A percentile compares a stretch with the other conserved stretches of the same genome.
Conservation (phyloP, 73 alveolate species). For the Paramecium primaurelia region DNA sequence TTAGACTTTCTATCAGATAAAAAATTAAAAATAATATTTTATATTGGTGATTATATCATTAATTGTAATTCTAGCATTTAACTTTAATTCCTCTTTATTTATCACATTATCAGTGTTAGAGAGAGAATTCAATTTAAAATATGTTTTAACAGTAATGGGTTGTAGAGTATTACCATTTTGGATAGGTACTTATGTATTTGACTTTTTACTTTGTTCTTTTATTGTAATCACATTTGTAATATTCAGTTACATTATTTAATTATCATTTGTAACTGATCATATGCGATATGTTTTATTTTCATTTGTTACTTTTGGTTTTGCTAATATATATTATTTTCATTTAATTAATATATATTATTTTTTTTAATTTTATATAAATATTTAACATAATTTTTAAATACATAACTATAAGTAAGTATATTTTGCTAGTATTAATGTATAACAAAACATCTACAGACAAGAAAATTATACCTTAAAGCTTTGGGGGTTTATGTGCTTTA, state of each 20-base stretch:
- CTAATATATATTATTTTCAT: no score
- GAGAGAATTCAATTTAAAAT: slow-evolving; percentile 46
- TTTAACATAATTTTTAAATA: no score
- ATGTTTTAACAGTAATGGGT: slow-evolving; percentile 51
- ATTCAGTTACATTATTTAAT: not conserved
- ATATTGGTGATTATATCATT: not conserved
- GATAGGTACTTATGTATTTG: slow-evolving; percentile 54
- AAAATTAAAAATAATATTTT: not conserved
- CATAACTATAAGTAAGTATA: no score
- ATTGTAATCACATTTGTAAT: slow-evolving; percentile 5
- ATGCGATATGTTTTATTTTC: not conserved
- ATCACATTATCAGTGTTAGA: slow-evolving; percentile 41
- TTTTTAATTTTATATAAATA: no score
- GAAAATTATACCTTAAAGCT: not conserved
- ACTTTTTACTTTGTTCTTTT: not conserved
- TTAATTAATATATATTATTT: no score
- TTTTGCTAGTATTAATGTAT: slow-evolving; percentile 1
- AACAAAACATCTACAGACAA: slow-evolving; percentile 13
- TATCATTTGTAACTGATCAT: not conserved
- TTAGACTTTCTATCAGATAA: not conserved
- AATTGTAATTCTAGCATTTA: slow-evolving; percentile 35
- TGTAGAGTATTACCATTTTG: slow-evolving; percentile 53
- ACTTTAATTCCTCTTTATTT: slow-evolving; percentile 50
- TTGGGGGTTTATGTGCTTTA: not conserved
- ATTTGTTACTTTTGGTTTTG: not conserved